Base-by-base conservation (phyloP, 805 yeast genomes). In the Millerago galiae region DNA sequence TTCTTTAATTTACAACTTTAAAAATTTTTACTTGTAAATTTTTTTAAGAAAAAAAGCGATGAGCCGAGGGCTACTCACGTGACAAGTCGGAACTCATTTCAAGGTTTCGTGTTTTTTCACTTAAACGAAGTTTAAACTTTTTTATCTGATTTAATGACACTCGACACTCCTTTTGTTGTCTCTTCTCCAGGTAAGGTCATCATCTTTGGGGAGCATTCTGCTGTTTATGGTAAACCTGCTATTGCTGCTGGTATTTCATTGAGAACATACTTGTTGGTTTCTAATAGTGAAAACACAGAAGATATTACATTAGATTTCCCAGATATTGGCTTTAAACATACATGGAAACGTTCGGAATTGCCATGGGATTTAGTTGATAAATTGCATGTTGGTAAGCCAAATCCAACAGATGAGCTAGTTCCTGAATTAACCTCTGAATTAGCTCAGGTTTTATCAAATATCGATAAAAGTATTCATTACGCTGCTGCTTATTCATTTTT, bases 121-220 rank as follows among this genome's bases (percentile, higher is more conserved):
- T n/a, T n/a, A n/a, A 14, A 29, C 31, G 11, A 8, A 5, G n/a
- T 28, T 28, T 28, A 28, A 13, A 2, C 14, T 11, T 28, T 8
- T 29, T 29, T 29, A n/a, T 6, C 16, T n/a, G 17, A 15, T 15
- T 12, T 26, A 7, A 41, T 43, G 47, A 46, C 47, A 2, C 25
- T 43, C 11, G 27, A 34, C 7, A 39, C 54, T 2, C 84, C 88
- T 15, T 87, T 90, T 60, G 63, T 78, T 39, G 86, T 88, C 2
- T 85, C 96, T 41, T 93, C 99, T 1, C 99, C 99, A 0, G 99
- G 99, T 4, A 93, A 93, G 58, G 95, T 89, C 35, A 93, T 93
- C 53, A 71, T 93, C 29, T 93, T 90, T 61, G 99, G 99, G 17
- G 99, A 93, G 59, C 99, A 93, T 58, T 85, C 97, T 8, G 98